Evolutionary conservation across 805 yeast species (phyloP).

Genomic region (Schizosaccharomyces pombe): DNA sequence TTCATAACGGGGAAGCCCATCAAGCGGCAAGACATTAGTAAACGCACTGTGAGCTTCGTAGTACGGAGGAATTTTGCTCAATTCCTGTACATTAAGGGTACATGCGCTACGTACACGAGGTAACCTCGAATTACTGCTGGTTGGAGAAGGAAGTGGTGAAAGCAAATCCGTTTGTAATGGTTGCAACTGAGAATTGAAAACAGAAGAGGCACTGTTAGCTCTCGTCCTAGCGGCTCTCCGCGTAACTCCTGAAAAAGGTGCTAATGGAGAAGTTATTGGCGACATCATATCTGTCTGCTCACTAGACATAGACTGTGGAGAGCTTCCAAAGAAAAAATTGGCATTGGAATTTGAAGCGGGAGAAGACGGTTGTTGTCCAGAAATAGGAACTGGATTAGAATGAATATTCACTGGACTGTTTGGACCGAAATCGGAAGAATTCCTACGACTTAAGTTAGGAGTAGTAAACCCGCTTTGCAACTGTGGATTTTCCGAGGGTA

Average conservation of each 20-base stretch:
- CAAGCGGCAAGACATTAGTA: background rate
- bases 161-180: background rate
- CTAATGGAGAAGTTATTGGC: background rate
- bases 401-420: background rate
- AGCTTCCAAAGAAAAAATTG: background rate
- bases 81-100: background rate
- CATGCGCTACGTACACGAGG: background rate
- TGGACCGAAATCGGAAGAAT: background rate
- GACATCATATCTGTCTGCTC: background rate
- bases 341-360: background rate
- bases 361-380: background rate
- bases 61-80: background rate
- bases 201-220: background rate
- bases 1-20: slow-evolving; percentile 1
- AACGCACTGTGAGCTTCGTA: background rate
- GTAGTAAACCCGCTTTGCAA: slow-evolving; percentile 18
- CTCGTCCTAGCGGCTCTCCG: background rate
- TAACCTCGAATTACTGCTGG: background rate
- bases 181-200: background rate
- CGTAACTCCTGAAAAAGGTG: background rate
- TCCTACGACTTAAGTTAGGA: slow-evolving; percentile 13
- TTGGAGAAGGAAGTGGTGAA: background rate
- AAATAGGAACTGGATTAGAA: background rate
- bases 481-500: slow-evolving; percentile 20
- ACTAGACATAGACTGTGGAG: background rate